Evolutionary conservation across 768 basidiomycete genomes (phyloP).

Genomic region (Boletus subparvulus): DNA sequence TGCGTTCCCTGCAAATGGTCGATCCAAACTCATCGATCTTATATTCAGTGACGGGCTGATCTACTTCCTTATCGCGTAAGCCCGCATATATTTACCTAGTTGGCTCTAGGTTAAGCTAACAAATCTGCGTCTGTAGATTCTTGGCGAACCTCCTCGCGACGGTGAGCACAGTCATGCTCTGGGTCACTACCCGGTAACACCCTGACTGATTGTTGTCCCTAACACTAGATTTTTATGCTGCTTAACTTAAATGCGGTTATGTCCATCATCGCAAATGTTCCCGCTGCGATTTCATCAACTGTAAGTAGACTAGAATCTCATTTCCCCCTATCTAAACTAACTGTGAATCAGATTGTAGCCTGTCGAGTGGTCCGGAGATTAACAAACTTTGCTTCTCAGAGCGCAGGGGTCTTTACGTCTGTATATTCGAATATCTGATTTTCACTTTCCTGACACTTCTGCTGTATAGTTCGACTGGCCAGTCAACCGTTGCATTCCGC

Average conservation of each 20-base stretch:
- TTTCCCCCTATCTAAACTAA: not conserved
- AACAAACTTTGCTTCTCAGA: slow-evolving; percentile 52
- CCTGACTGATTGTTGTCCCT: not conserved
- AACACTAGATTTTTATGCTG: slow-evolving; percentile 54
- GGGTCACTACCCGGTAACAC: not conserved
- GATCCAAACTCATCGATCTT: slow-evolving; percentile 57
- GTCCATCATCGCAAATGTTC: slow-evolving; percentile 73
- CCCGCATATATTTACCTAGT: slow-evolving; percentile 8
- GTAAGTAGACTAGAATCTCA: slow-evolving; percentile 33
- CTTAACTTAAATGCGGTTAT: slow-evolving; percentile 69
- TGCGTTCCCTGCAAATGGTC: slow-evolving; percentile 44
- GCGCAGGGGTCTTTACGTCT: slow-evolving; percentile 53
- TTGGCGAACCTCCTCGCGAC: slow-evolving; percentile 62
- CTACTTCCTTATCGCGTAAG: slow-evolving; percentile 71
- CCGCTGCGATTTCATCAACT: slow-evolving; percentile 67
- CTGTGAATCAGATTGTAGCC: slow-evolving; percentile 57
- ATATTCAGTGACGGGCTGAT: slow-evolving; percentile 74
- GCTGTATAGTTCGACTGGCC: slow-evolving; percentile 38
- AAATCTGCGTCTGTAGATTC: slow-evolving; percentile 45
- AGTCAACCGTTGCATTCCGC: slow-evolving; percentile 63
- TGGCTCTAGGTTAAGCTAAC: not conserved
- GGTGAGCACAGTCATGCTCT: slow-evolving; percentile 20
- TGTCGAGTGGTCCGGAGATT: slow-evolving; percentile 63
- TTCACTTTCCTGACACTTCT: slow-evolving; percentile 13
- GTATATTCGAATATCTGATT: slow-evolving; percentile 31